Base-by-base conservation (phyloP, 169 alveolate genomes). In the Plasmodium vivax region DNA sequence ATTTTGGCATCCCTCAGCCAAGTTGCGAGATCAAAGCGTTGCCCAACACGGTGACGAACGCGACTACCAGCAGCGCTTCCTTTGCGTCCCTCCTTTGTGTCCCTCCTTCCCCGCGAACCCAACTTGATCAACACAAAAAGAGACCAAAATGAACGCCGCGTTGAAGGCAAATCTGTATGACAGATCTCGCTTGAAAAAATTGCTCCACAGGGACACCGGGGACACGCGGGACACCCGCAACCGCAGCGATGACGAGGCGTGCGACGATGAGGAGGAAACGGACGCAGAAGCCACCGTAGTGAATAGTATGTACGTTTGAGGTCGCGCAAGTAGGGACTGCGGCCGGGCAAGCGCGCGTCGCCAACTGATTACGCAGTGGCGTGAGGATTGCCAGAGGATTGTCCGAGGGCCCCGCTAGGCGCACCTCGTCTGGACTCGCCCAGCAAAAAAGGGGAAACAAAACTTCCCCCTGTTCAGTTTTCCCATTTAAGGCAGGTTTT, bases 251-350 rank as follows among this genome's bases (percentile, higher is more conserved):
- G 62, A 51, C 23, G 83, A 71, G 6, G 77, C 32, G 19, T 68
- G 83, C 54, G 92, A 84, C 19, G 92, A 84, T 5, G 92, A 84
- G 38, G 92, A 71, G 32, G 80, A 32, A 62, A 68, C 77, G 36
- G 92, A 84, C n/a, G 19, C 45, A 10, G 71, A 23, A 23, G 45
- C 92, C 23, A 62, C 8, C 30, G 83, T 71, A 54, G 92, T 84
- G 47, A 84, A 84, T 45, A 84, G 92, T 84, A 84, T 84, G 72
- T 14, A 27, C 23, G 36, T 43, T 45, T 30, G 32, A 51, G 62
- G 34, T 3, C 62, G 36, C 32, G 30, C 19, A 23, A 80, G 77
- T 19, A 68, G 36, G 38, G 77, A 68, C n/a, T 68, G 77, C 41
- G 38, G 45, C 45, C 2, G 45, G 45, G 45, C 45, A 38, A 38